Evolutionary conservation across 176 grass and related monocot species (phyloP), one percentile per base, ranked within the genome.

Genomic region (Triticum dicoccoides): DNA sequence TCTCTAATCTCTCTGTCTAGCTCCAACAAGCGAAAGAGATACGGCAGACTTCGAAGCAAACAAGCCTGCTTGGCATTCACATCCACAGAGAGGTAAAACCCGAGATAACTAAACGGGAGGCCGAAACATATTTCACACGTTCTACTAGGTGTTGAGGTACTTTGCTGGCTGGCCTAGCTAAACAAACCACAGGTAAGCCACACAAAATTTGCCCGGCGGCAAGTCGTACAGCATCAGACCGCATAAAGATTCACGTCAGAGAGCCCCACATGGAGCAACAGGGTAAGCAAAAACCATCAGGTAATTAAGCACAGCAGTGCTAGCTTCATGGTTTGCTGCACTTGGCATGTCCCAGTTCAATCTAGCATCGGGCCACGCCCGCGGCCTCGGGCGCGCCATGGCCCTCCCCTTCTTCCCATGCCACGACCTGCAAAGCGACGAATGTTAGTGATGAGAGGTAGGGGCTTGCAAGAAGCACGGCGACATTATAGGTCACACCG

Each of bases 141-240:
- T 56, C 25, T 76, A 30, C n/a, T 47, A 15, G 71, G 71, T 73
- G 71, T 73, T 13, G 12, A 64, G 14, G 27, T 56, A 33, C 25
- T 76, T 76, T 0, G 73, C 74, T 77, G 47, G 3, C 74, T 20
- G 6, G 29, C 72, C 88, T 90, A 86, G 51, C 88, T 90, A 86
- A 80, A 82, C 13, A 86, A 90, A 82, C 88, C 72, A 86, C 52
- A 17, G 63, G 52, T 35, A 32, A 73, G 73, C 79, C 78, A 90
- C 78, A 65, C 84, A 90, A 86, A 90, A 90, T 72, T 78, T 78
- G 79, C 79, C 79, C n/a, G 33, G 47, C n/a, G 32, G 45, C 54
- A 30, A 81, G 83, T 87, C 32, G 33, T 67, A 80, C 68, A 47
- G 32, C 81, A 84, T 71, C 23, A 51, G n/a, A 87, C 27, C 29